Base-by-base conservation (phyloP, 164 flowering plant species). In the Buxus sempervirens region DNA sequence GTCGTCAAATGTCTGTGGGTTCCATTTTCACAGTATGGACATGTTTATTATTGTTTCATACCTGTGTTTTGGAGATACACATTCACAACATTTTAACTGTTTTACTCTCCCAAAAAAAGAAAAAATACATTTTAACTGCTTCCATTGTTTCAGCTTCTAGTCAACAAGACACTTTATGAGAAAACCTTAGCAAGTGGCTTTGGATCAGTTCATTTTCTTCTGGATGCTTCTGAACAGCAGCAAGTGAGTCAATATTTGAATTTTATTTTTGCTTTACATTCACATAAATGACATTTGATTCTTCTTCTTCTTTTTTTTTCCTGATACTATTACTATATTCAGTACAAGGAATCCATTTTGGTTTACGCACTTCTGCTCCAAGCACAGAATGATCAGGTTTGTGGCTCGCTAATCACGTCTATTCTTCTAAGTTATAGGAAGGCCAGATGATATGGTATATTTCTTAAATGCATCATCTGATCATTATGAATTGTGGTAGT, bases 221-320 rank as follows among this genome's bases (percentile, higher is more conserved):
- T 95, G 60, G 97, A 95, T 82, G 98, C 98, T 69, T 95, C 96
- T 66, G 94, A 91, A 70, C 98, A 95, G 74, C 98, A 95, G 82
- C 95, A 87, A 71, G 98, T 91, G 77, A 81, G 88, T 22, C 9
- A 23, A 48, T 64, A 63, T 55, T 21, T 15, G 13, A 62, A 14
- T 16, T 18, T 23, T 32, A n/a, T n/a, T 23, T 27, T 23, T 64
- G 0, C 24, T 42, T 24, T 22, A 21, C 21, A 20, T 60, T 12
- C 58, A 15, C 12, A 32, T 55, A 25, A 18, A 38, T 18, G 45
- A 54, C 48, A 28, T 12, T 26, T 36, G 12, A 12, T 51, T 64
- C 9, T 41, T 63, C 63, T 3, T 25, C 26, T 41, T 65, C 38
- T 32, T 32, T 49, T 21, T 60, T 24, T 58, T 25, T 21, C 54